Evolutionary conservation across 352 stramenopile genomes (phyloP).

Genomic region (Pythium periplocum): DNA sequence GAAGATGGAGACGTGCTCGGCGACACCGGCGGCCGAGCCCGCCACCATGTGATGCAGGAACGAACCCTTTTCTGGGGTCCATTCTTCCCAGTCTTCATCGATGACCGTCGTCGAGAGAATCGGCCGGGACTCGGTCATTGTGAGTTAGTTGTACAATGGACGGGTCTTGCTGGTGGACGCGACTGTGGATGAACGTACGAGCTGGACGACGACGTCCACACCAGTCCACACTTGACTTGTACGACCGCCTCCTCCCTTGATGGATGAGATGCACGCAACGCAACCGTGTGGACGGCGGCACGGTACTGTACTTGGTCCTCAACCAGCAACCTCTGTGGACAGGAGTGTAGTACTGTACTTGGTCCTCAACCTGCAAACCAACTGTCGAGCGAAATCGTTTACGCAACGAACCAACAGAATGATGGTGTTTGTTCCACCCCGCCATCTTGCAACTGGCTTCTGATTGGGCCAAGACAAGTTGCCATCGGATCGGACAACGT

Average conservation of each 20-base stretch:
- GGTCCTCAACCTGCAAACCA: not conserved
- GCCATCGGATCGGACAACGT: conserved; percentile 1
- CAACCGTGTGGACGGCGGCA: no score
- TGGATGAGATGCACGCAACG: no score
- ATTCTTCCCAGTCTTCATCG: conserved; percentile 93
- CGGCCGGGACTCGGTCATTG: conserved; percentile 15
- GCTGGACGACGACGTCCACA: not conserved
- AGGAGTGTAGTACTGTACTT: conserved; percentile 7
- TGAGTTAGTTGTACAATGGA: not conserved
- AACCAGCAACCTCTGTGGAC: no score
- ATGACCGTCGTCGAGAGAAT: conserved; percentile 21
- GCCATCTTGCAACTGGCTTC: not conserved
- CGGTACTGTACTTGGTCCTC: conserved; percentile 9
- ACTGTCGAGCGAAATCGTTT: no score
- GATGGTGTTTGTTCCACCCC: no score
- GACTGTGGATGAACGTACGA: not conserved
- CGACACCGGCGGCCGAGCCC: conserved; percentile 92
- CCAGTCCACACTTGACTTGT: no score
- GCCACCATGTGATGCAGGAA: conserved; percentile 95
- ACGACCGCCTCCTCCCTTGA: no score
- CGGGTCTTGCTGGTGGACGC: not conserved
- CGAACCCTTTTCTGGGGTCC: conserved; percentile 88
- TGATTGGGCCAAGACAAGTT: conserved; percentile 20
- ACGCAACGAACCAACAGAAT: no score
- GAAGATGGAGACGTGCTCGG: conserved; percentile 98